phyloP scores from a whole-genome alignment of 257 asterid species.

The Marsdenia floribunda region DNA sequence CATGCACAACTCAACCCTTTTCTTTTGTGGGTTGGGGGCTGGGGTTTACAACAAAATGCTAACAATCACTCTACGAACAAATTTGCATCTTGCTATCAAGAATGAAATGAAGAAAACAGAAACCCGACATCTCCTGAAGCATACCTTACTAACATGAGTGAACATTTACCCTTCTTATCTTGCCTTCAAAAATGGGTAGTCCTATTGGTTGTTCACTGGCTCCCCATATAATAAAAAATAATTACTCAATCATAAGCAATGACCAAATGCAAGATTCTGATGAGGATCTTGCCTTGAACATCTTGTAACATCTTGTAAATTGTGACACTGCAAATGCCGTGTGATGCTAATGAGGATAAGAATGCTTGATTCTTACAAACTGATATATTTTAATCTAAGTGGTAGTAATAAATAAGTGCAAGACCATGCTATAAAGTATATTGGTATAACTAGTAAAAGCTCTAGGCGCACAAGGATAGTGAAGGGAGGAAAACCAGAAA shows the following conservation, averaged over 20 bases:
- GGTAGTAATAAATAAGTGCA: neutral
- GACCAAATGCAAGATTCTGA: neutral
- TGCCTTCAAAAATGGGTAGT: neutral
- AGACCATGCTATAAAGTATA: neutral
- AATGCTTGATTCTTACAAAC: neutral
- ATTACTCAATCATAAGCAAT: neutral
- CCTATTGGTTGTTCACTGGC: neutral
- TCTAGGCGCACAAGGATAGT: neutral
- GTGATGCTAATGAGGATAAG: neutral
- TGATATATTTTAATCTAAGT: neutral
- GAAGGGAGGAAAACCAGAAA: neutral
- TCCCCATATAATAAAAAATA: neutral
- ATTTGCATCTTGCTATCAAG: neutral
- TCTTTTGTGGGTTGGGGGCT: neutral
- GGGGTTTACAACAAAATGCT: neutral
- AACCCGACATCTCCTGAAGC: neutral
- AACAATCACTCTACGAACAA: neutral
- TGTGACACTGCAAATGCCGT: conserved; percentile 1
- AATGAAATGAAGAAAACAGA: neutral
- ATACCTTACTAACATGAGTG: neutral
- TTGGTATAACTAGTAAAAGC: neutral
- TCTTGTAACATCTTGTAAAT: neutral
- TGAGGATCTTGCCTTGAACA: neutral
- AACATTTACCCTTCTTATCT: neutral
- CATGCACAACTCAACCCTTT: neutral